Evolutionary conservation across 1,284 basidiomycete genomes (phyloP), one percentile per base, ranked within the genome.

Genomic region (Polyporus tsugae): DNA sequence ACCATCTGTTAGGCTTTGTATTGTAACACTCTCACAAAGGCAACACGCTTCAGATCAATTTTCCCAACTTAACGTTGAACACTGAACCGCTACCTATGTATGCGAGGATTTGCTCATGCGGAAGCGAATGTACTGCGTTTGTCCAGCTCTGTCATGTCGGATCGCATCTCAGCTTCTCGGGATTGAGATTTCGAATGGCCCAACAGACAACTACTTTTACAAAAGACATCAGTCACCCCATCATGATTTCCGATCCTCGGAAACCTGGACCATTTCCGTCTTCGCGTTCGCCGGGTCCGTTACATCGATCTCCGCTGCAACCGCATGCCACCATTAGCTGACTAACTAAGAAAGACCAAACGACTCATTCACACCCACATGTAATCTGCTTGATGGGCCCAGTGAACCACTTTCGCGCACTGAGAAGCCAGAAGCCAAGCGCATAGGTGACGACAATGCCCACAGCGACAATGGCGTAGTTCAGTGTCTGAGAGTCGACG

Each of bases 381-480:
- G 80, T 81, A 63, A 91, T 90, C 77, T 91, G 89, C 77, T 85
- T 87, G 9, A 91, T 80, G 44, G 90, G 90, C 0, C 91, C 91
- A 0, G 80, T 84, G 75, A 91, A 93, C 89, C 89, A 91, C 74
- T 86, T 89, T 63, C 90, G 81, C 17, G 91, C 91, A 74, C 87
- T 90, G 64, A 91, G 22, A 11, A 90, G 52, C 91, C 91, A 93
- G 73, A 89, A 89, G 2, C 85, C 85, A 15, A 90, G 74, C 67
- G 86, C 84, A 76, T 91, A 92, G 1, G 79, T 68, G 10, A 90
- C 75, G 29, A 93, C 89, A 71, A 92, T 90, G 0, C 89, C 91
- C 25, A 93, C 90, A 11, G 91, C 91, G 17, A 93, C 91, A 49
- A 89, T 84, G 0, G 91, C 80, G 75, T 93, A 93, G 78, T 93